Evolutionary conservation across 2,329 filamentous ascomycete genomes (phyloP).

Genomic region (Atkinsonella hypoxylon): DNA sequence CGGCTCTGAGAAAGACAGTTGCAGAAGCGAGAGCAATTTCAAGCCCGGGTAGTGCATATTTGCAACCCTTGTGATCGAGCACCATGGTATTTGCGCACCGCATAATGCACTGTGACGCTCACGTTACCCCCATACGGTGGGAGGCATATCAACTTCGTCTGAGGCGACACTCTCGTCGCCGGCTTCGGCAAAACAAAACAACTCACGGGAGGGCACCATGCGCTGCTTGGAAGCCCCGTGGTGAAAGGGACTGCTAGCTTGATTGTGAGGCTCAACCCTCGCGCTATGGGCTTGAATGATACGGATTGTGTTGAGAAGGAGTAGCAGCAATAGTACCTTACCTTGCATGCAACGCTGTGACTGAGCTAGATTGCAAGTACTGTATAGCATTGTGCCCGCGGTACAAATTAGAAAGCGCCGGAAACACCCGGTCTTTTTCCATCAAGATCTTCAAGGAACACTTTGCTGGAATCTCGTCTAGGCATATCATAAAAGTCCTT

Average conservation of each 20-base stretch:
- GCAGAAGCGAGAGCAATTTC: too few relatives aligned
- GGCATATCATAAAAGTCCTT: background rate
- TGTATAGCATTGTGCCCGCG: background rate
- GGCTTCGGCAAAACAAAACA: background rate
- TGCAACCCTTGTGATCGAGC: too few relatives aligned
- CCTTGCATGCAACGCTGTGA: background rate
- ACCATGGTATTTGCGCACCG: too few relatives aligned
- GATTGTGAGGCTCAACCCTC: conserved; percentile 1
- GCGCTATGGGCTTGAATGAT: background rate
- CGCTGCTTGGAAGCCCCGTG: background rate
- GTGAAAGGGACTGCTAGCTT: background rate
- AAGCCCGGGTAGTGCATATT: too few relatives aligned
- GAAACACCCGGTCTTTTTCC: background rate
- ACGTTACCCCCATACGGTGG: background rate
- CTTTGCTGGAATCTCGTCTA: background rate
- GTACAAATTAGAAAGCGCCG: background rate
- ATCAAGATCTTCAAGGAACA: conserved; percentile 1
- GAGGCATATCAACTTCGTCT: conserved; percentile 1
- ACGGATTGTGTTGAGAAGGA: conserved; percentile 1
- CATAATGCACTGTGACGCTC: too few relatives aligned
- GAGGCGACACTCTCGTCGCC: background rate
- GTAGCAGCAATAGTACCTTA: conserved; percentile 1
- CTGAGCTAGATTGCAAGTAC: background rate
- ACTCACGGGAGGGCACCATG: background rate
- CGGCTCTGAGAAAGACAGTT: too few relatives aligned